Evolutionary conservation across 768 basidiomycete genomes (phyloP), one percentile per base, ranked within the genome.

Genomic region (Mycena haematopus): DNA sequence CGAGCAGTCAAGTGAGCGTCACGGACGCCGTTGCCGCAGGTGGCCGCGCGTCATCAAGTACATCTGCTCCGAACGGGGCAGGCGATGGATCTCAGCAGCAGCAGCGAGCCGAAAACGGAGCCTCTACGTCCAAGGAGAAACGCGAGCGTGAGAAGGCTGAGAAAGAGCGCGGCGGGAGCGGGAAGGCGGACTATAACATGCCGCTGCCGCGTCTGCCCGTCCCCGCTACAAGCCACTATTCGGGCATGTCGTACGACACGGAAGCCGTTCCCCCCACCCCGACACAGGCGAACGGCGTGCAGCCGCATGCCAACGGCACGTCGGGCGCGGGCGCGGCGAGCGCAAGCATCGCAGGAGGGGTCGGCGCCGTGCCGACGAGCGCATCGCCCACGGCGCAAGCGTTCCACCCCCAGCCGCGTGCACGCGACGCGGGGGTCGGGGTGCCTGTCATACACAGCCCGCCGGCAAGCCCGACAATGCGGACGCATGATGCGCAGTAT

Each of bases 1-100:
- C 97, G 2, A 91, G 86, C 56, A 97, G 95, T 0, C 94, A 96
- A 72, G 77, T 95, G 13, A 91, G 89, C 25, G 72, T 92, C 17
- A 69, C 70, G 14, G 79, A 74, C 21, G 62, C 55, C 17, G 21
- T n/a, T 13, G 22, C 44, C 31, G 27, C 19, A 9, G 11, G 6
- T 8, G n/a, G n/a, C 38, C 14, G 17, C 38, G 2, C 40, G 3
- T 1, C 40, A 6, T n/a, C 17, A 42, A 6, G 19, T n/a, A 5
- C 40, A 2, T 6, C 17, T 17, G 5, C 40, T 1, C 3, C 40
- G 40, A 14, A n/a, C 40, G 19, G 15, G 17, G 40, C 40, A 31
- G 9, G 29, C 29, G 29, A 31, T 9, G n/a, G n/a, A n/a, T n/a
- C n/a, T n/a, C n/a, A n/a, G 19, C 15, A 19, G 19, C 40, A 42